Percentiles rank a stretch among this genome's conserved stretches.
These are phyloP conservation scores for Hysterangium stoloniferum DNA, from an alignment of 768 basidiomycete species.

Conservation along the genomic window DNA sequence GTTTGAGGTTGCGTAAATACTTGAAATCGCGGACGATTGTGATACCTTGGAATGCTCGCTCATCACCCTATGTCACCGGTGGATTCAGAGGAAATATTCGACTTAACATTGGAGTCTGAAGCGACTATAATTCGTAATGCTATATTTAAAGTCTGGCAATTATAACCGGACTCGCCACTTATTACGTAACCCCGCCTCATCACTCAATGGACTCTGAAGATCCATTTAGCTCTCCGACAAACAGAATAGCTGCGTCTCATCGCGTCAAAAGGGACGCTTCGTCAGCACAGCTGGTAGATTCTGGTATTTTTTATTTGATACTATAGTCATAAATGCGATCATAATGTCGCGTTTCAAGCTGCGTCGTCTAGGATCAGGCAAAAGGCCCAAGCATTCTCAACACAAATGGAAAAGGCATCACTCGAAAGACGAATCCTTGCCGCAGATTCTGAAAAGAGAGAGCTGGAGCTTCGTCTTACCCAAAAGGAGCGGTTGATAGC, in stretches of 20 bases:
- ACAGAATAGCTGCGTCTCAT: conserved; percentile 1
- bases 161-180: too few relatives aligned
- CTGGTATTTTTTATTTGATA: not conserved
- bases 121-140: too few relatives aligned
- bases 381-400: conserved; percentile 41
- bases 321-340: too few relatives aligned
- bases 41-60: too few relatives aligned
- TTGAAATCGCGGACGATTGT: too few relatives aligned
- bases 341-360: not conserved
- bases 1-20: too few relatives aligned
- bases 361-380: conserved; percentile 1
- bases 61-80: too few relatives aligned
- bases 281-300: conserved; percentile 4
- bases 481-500: conserved; percentile 59
- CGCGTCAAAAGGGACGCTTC: not conserved
- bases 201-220: not conserved
- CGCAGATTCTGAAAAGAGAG: conserved; percentile 51
- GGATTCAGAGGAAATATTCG: too few relatives aligned
- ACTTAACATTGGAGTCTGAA: too few relatives aligned
- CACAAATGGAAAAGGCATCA: conserved; percentile 51
- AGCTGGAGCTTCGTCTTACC: conserved; percentile 59
- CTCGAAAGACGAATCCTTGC: conserved; percentile 63
- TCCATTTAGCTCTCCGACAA: conserved; percentile 5
- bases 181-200: not conserved
- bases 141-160: too few relatives aligned